Conservation (phyloP, 2,329 filamentous ascomycete genomes). For the Calonectria naviculata region DNA sequence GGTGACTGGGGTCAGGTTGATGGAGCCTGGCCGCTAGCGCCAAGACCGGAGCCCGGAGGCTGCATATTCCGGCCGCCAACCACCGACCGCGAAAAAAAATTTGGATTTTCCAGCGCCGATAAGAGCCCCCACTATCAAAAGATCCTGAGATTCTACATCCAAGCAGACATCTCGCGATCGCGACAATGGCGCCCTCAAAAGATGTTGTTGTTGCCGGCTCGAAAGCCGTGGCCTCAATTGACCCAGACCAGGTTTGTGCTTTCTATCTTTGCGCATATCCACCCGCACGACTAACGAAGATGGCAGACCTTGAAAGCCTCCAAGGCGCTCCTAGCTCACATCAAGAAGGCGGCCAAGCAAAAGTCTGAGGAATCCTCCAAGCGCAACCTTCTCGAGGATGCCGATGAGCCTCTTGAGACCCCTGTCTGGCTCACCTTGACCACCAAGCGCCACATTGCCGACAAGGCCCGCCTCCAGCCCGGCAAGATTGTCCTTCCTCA, state of each 20-base stretch:
- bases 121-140: slow-evolving; percentile 44
- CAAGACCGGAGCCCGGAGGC: slow-evolving; percentile 43
- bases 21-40: slow-evolving; percentile 6
- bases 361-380: slow-evolving; percentile 59
- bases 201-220: slow-evolving; percentile 48
- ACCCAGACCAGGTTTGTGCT: slow-evolving; percentile 53
- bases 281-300: slow-evolving; percentile 20
- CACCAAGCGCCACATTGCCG: slow-evolving; percentile 74
- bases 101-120: slow-evolving; percentile 41
- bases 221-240: slow-evolving; percentile 47
- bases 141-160: slow-evolving; percentile 36
- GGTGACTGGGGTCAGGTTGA: neutral
- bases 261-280: neutral
- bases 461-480: slow-evolving; percentile 85
- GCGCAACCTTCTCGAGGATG: slow-evolving; percentile 66
- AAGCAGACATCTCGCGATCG: slow-evolving; percentile 29
- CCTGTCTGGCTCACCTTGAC: slow-evolving; percentile 73
- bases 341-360: slow-evolving; percentile 66
- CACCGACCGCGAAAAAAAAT: slow-evolving; percentile 41
- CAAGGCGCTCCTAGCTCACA: slow-evolving; percentile 70
- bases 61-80: slow-evolving; percentile 49
- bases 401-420: slow-evolving; percentile 55
- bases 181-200: slow-evolving; percentile 55
- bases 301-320: slow-evolving; percentile 70
- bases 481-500: slow-evolving; percentile 84